Conservation (phyloP, 1,139 yeast genomes). For the Blastobotrys serpentis region DNA sequence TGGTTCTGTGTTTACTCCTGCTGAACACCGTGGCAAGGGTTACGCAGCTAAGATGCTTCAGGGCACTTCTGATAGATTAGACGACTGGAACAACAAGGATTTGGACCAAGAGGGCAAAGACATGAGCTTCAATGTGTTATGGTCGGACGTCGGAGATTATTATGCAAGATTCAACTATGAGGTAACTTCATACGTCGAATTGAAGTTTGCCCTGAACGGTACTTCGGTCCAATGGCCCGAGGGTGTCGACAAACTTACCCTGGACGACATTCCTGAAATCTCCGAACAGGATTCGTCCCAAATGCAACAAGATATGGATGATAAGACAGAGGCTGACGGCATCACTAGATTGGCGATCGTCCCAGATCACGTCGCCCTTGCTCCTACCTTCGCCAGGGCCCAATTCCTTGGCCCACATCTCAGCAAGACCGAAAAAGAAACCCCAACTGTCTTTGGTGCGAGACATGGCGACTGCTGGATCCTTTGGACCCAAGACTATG, state of each 20-base stretch:
- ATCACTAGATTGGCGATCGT: slow-evolving; percentile 15
- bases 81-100: slow-evolving; percentile 39
- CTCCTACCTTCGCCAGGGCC: slow-evolving; percentile 37
- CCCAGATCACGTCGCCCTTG: slow-evolving; percentile 23
- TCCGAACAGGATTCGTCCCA: slow-evolving; percentile 36
- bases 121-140: slow-evolving; percentile 52
- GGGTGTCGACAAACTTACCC: slow-evolving; percentile 34
- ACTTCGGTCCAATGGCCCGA: slow-evolving; percentile 22
- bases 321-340: slow-evolving; percentile 26
- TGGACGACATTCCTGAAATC: slow-evolving; percentile 39
- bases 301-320: slow-evolving; percentile 31
- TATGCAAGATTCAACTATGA: slow-evolving; percentile 59
- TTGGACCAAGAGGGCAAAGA: slow-evolving; percentile 33
- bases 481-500: slow-evolving; percentile 51
- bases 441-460: slow-evolving; percentile 39
- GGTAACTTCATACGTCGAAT: slow-evolving; percentile 31
- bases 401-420: slow-evolving; percentile 35
- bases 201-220: slow-evolving; percentile 26
- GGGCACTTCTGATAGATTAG: slow-evolving; percentile 41
- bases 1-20: slow-evolving; percentile 66
- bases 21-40: slow-evolving; percentile 60
- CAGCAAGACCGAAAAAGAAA: slow-evolving; percentile 15
- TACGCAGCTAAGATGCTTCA: slow-evolving; percentile 59
- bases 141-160: slow-evolving; percentile 73
- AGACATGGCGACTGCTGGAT: slow-evolving; percentile 39